These are phyloP conservation scores for Apiospora pterosperma DNA, from an alignment of 2,329 filamentous ascomycete species.

Conservation along the genomic window DNA sequence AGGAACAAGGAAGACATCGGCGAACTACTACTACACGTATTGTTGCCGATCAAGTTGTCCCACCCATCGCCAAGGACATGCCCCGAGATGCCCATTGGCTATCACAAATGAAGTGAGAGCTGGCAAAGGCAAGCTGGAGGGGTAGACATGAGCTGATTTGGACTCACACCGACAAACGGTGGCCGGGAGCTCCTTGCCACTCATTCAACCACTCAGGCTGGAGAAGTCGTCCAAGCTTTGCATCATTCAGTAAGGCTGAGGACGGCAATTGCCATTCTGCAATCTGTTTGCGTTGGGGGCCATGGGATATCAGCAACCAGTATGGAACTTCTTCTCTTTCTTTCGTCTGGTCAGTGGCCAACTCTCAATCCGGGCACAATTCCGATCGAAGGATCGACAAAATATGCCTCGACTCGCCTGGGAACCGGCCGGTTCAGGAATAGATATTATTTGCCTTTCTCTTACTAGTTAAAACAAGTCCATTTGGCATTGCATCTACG, in stretches of 20 bases:
- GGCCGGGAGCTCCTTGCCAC: not conserved
- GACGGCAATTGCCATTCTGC: not conserved
- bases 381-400: not conserved
- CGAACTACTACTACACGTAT: no score
- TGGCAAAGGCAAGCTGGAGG: conserved; percentile 4
- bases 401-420: not conserved
- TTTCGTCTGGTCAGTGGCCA: not conserved
- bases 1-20: not conserved
- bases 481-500: not conserved
- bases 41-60: not conserved
- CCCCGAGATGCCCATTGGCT: not conserved
- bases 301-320: not conserved
- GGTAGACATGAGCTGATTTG: conserved; percentile 1
- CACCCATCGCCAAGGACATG: not conserved
- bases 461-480: not conserved
- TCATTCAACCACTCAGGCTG: not conserved
- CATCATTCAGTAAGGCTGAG: not conserved
- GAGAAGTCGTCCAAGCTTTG: not conserved
- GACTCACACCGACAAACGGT: not conserved
- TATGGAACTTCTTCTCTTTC: not conserved
- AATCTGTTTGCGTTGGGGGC: not conserved
- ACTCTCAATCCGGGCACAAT: not conserved
- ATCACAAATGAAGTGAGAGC: not conserved
- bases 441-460: not conserved
- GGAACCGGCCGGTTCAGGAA: not conserved